Conservation (phyloP, 805 yeast genomes). For the Candida dendrica region DNA sequence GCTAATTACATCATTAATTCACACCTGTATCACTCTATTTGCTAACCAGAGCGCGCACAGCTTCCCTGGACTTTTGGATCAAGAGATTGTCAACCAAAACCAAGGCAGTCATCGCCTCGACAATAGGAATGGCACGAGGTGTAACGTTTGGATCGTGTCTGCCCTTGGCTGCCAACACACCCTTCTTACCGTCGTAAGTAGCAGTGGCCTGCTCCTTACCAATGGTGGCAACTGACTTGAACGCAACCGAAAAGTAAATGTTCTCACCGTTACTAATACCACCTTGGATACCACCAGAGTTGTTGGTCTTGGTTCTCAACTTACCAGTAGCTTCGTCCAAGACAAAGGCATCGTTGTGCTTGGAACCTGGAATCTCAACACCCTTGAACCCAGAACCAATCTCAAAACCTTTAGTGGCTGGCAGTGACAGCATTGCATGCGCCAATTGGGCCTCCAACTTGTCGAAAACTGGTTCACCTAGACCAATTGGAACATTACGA, state of each 20-base stretch:
- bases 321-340: slow-evolving; percentile 50
- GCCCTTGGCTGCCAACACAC: slow-evolving; percentile 90
- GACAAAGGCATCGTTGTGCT: slow-evolving; percentile 86
- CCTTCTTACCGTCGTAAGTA: slow-evolving; percentile 81
- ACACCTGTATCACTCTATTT: too few relatives aligned
- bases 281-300: slow-evolving; percentile 97
- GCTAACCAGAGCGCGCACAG: slow-evolving; percentile 29
- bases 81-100: slow-evolving; percentile 81
- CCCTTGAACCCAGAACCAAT: slow-evolving; percentile 95
- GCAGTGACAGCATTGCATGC: slow-evolving; percentile 96
- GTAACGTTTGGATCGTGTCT: slow-evolving; percentile 98
- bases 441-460: slow-evolving; percentile 93
- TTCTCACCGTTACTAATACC: slow-evolving; percentile 96
- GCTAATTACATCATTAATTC: background rate
- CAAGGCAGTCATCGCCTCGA: slow-evolving; percentile 96
- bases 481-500: slow-evolving; percentile 89
- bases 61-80: slow-evolving; percentile 81
- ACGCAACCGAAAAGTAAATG: slow-evolving; percentile 90
- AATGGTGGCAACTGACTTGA: slow-evolving; percentile 97
- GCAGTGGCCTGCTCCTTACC: slow-evolving; percentile 87
- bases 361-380: slow-evolving; percentile 81
- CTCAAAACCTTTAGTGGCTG: slow-evolving; percentile 97
- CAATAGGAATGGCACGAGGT: slow-evolving; percentile 97
- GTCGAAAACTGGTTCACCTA: slow-evolving; percentile 97
- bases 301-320: slow-evolving; percentile 82